Evolutionary conservation across 352 stramenopile genomes (phyloP), one percentile per base, ranked within the genome.

Genomic region (Phytopythium helicoides): DNA sequence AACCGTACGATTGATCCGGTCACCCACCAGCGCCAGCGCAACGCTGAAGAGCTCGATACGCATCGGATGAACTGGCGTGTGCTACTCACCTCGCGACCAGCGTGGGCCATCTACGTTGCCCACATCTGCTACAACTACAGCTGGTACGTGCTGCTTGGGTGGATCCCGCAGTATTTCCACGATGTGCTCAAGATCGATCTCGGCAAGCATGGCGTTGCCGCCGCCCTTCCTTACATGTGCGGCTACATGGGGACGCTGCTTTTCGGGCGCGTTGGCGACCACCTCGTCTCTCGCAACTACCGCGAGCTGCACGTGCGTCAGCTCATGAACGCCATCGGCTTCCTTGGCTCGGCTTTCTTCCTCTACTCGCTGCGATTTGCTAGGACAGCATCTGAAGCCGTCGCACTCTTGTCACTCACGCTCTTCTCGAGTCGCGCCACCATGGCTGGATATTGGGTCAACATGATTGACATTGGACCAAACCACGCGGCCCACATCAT

Each of bases 61-160:
- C 60, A 87, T 42, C 37, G 58, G 12, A 76, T 92, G 47, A 86
- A 90, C 52, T 92, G 79, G 72, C 56, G 57, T 11, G 72, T 86
- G 31, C 57, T 95, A 41, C 60, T 95, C 22, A 79, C 69, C 16
- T 89, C 73, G 14, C 68, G 76, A 0, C 56, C 81, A 14, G 86
- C 83, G 3, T 95, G 83, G 83, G 86, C 86, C 14, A 83, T 95
- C 53, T 95, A 95, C 64, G 66, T 86, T 14, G 81, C 82, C 18
- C 86, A 95, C 54, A 88, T 94, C 46, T 88, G 76, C 61, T 89
- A 91, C 65, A 95, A 95, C 58, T 95, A 94, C 64, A 84, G 77
- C 48, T 95, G 86, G 86, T 95, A 95, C 54, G 76, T 95, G 26
- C 52, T 95, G 26, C 60, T 95, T 35, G 81, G 86, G 18, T 95